Evolutionary conservation across 2,329 filamentous ascomycete species (phyloP), one percentile per base, ranked within the genome.

Genomic region (Lachnellula subtilissima): DNA sequence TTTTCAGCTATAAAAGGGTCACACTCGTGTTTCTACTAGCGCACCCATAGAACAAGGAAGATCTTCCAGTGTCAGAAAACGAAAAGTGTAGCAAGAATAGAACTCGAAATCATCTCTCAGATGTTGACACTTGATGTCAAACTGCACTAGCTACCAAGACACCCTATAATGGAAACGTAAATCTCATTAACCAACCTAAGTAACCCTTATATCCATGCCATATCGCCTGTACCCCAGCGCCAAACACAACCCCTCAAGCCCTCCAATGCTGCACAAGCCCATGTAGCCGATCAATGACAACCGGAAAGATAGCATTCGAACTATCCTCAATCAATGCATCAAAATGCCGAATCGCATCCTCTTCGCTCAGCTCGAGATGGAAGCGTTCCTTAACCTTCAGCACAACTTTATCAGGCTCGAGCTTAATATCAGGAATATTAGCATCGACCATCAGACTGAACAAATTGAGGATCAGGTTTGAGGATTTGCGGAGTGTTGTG

Each of bases 381-480:
- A 99, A 96, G 39, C 94, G 78, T 74, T 99, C 94, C 70, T 94
- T 87, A 5, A 99, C 93, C 75, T 97, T 99, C 65, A 92, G 77
- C 15, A 97, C 93, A 11, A 91, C 92, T 74, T 95, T 95, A 73
- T 97, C 92, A 11, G 91, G 89, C 74, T 96, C 91, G 22, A 96
- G 81, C 56, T 88, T 86, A 67, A 99, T 95, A 66, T 97, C 95
- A 0, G 92, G 94, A 57, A 99, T 96, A 68, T 96, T 96, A 40
- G 94, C 93, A 71, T 97, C 91, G 15, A 96, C 88, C 94, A 99
- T 99, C 56, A 99, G 78, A 67, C 89, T 91, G 72, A 99, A 99
- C 46, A 99, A 73, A 67, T 99, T 99, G 28, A 99, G 79, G 42
- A 99, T 95, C 61, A 99, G 78, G 64, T 93, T 95, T 17, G 87